These are phyloP conservation scores for Solanum habrochaites DNA, from an alignment of 257 asterid species.

Conservation along the genomic window DNA sequence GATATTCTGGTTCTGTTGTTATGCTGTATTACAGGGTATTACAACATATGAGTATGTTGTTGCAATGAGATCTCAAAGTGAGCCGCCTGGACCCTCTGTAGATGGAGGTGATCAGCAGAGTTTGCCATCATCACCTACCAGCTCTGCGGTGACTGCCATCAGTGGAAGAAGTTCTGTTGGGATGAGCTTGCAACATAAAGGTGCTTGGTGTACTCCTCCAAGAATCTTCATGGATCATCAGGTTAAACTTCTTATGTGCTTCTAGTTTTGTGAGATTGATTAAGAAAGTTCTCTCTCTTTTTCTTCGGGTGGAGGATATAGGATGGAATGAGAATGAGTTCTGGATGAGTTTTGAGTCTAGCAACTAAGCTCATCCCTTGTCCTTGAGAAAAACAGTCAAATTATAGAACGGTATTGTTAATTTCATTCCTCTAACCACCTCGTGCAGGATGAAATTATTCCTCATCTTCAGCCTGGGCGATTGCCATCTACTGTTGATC, in stretches of 20 bases:
- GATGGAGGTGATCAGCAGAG: conserved; percentile 87
- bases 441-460: conserved; percentile 67
- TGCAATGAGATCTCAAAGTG: conserved; percentile 92
- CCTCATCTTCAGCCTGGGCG: conserved; percentile 93
- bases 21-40: conserved; percentile 49
- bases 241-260: conserved; percentile 23
- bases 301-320: neutral
- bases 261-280: neutral
- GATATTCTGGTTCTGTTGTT: neutral
- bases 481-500: conserved; percentile 86
- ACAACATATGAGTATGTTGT: conserved; percentile 89
- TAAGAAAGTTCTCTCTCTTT: neutral
- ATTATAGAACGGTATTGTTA: neutral
- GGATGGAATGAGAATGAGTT: neutral
- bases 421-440: neutral
- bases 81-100: conserved; percentile 79
- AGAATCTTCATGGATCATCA: conserved; percentile 93
- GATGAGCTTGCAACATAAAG: conserved; percentile 78
- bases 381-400: neutral
- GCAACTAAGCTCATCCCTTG: neutral
- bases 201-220: conserved; percentile 99
- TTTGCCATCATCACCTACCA: conserved; percentile 81
- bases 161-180: conserved; percentile 97
- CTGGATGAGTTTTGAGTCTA: neutral
- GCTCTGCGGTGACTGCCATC: conserved; percentile 88